Percentiles rank a stretch among this genome's conserved stretches.
These are phyloP conservation scores for Begonia peltatifolia DNA, from an alignment of 306 rosid genomes.

Conservation along the genomic window DNA sequence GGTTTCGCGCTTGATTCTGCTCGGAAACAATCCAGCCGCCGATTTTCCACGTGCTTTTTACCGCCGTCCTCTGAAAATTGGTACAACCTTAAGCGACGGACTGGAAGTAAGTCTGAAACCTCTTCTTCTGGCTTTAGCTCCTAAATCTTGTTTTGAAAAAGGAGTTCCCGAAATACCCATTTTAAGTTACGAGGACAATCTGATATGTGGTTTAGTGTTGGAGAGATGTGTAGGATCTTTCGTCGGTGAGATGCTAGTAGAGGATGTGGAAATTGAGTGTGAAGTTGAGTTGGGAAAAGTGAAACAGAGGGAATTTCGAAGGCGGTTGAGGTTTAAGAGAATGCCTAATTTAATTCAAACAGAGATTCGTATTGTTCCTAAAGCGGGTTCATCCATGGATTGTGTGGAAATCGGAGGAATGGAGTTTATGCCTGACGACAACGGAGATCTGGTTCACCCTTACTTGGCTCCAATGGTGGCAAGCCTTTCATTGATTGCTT, in stretches of 20 bases:
- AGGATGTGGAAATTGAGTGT: slow-evolving; percentile 57
- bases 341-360: slow-evolving; percentile 85
- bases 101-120: slow-evolving; percentile 46
- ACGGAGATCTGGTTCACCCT: slow-evolving; percentile 52
- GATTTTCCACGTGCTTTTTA: slow-evolving; percentile 6
- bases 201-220: slow-evolving; percentile 32
- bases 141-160: slow-evolving; percentile 31
- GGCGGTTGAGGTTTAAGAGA: slow-evolving; percentile 77
- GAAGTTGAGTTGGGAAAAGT: slow-evolving; percentile 8
- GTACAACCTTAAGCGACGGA: slow-evolving; percentile 9
- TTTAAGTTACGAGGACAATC: slow-evolving; percentile 49
- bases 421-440: slow-evolving; percentile 32
- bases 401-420: slow-evolving; percentile 25
- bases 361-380: slow-evolving; percentile 37
- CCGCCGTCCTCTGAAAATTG: slow-evolving; percentile 22
- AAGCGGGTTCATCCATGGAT: slow-evolving; percentile 7
- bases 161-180: slow-evolving; percentile 57
- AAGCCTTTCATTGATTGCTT: slow-evolving; percentile 34
- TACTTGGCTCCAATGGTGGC: slow-evolving; percentile 80
- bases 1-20: slow-evolving; percentile 49
- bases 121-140: slow-evolving; percentile 63
- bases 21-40: slow-evolving; percentile 25
- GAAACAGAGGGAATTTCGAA: slow-evolving; percentile 44
- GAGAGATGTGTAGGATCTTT: slow-evolving; percentile 34
- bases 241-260: slow-evolving; percentile 78